phyloP scores from a whole-genome alignment of 192 early-diverging fungal genomes.

The Chytriomyces sp. region DNA sequence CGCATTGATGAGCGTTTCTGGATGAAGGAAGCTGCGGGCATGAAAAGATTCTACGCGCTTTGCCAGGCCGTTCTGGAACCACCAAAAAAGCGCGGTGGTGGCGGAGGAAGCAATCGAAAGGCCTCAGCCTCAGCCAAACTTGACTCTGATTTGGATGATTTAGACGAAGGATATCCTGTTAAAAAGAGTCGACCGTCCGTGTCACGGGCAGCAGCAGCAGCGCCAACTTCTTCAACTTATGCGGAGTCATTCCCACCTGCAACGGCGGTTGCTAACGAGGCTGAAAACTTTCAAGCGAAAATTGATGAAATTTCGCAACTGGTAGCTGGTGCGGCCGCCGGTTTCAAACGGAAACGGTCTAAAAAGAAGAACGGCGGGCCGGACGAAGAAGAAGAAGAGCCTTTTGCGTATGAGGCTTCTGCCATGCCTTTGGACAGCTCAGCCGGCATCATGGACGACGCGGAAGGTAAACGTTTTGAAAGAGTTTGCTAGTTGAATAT shows the following conservation, averaged over 20 bases:
- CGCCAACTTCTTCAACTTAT: not conserved
- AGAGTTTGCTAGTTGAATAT: not conserved
- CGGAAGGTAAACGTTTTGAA: not conserved
- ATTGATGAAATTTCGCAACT: slow-evolving; percentile 27
- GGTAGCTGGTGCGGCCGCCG: not conserved
- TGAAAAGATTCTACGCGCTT: slow-evolving; percentile 54
- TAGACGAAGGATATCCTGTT: slow-evolving; percentile 24
- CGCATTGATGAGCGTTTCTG: slow-evolving; percentile 56
- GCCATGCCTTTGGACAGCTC: not conserved
- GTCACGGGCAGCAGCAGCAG: slow-evolving; percentile 1
- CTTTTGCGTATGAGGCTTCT: not conserved
- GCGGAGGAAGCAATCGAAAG: slow-evolving; percentile 15
- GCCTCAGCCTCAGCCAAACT: slow-evolving; percentile 24
- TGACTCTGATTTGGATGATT: slow-evolving; percentile 20
- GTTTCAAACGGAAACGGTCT: slow-evolving; percentile 24
- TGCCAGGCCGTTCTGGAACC: slow-evolving; percentile 49
- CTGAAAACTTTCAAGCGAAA: slow-evolving; percentile 23
- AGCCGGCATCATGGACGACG: too few relatives aligned
- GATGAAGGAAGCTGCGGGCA: slow-evolving; percentile 55
- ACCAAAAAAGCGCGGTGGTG: slow-evolving; percentile 24
- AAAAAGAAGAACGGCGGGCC: slow-evolving; percentile 32
- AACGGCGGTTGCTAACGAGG: slow-evolving; percentile 5
- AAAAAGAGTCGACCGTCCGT: slow-evolving; percentile 2
- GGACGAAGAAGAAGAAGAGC: slow-evolving; percentile 34
- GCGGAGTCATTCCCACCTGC: not conserved